A percentile compares a stretch with the other conserved stretches of the same genome.
Conservation (phyloP, 2,329 filamentous ascomycete genomes). For the Aspergillus novofumigatus region DNA sequence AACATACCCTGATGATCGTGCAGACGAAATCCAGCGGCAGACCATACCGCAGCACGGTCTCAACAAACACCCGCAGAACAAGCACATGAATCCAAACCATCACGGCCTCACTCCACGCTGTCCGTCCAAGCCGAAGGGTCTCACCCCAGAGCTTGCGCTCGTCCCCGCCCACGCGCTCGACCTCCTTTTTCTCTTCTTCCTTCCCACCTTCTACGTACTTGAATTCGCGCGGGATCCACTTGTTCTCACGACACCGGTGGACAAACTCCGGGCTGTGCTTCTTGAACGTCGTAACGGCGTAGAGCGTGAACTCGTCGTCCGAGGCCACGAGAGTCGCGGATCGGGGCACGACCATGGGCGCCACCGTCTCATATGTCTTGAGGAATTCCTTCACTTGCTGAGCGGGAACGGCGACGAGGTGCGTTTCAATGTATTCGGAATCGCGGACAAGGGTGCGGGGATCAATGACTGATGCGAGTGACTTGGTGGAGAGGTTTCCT, state of each 20-base stretch:
- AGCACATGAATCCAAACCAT: conserved; percentile 96
- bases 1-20: conserved; percentile 73
- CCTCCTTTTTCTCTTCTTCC: conserved; percentile 83
- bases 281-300: conserved; percentile 88
- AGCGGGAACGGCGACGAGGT: conserved; percentile 82
- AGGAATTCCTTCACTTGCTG: conserved; percentile 82
- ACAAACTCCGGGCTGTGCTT: conserved; percentile 84
- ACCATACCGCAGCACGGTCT: conserved; percentile 95
- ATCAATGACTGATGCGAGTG: conserved; percentile 81
- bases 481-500: conserved; percentile 91
- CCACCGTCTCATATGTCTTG: conserved; percentile 79
- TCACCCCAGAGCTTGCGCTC: conserved; percentile 92
- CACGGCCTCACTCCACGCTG: conserved; percentile 92
- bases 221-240: conserved; percentile 93
- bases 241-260: conserved; percentile 85
- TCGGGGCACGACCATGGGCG: conserved; percentile 89
- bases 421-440: conserved; percentile 95
- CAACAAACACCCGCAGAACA: conserved; percentile 88
- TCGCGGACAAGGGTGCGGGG: conserved; percentile 76
- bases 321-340: conserved; percentile 74
- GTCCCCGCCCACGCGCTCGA: conserved; percentile 75
- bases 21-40: conserved; percentile 86
- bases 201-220: conserved; percentile 86
- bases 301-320: conserved; percentile 87
- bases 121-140: conserved; percentile 77